Evolutionary conservation across 768 basidiomycete genomes (phyloP), one percentile per base, ranked within the genome.

Genomic region (Xerocomus potaroensis): DNA sequence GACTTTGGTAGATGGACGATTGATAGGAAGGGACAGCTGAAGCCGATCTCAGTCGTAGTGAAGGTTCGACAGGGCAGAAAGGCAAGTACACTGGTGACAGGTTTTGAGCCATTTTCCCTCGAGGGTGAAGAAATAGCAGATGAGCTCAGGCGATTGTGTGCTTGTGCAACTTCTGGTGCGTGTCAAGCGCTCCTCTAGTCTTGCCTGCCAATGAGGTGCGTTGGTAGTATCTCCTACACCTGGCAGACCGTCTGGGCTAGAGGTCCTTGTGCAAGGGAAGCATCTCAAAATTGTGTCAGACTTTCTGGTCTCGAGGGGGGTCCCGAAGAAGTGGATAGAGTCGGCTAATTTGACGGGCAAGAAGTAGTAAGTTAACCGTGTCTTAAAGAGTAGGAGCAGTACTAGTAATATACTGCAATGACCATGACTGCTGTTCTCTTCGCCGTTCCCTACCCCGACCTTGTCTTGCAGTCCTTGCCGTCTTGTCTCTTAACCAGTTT

Each of bases 191-290:
- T n/a, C n/a, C n/a, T n/a, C n/a, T n/a, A n/a, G n/a, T n/a, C n/a
- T n/a, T n/a, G n/a, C n/a, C n/a, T n/a, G n/a, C n/a, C n/a, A n/a
- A n/a, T n/a, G n/a, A n/a, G n/a, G 32, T 19, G 22, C 12, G 14
- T 12, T 23, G 31, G 16, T n/a, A 88, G 87, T 85, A 14, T 76
- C 81, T 0, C 78, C 81, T 1, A 45, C 76, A n/a, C 71, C 69
- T 5, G 83, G 84, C 0, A 84, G 81, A 60, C 67, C 67, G 7
- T 69, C 77, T 2, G 78, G 77, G 2, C 55, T 77, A 43, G 88
- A 93, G 56, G 81, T 96, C 8, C 70, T 87, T 51, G 83, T 95
- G 0, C 93, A 95, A 59, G 93, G 93, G 2, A 87, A 87, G 51
- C 91, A 95, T 57, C 71, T 74, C 16, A 75, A 77, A 53, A 68